Percentiles rank a stretch among this genome's conserved stretches.
Conservation (phyloP, 306 rosid species). For the Cajanus cajan region DNA sequence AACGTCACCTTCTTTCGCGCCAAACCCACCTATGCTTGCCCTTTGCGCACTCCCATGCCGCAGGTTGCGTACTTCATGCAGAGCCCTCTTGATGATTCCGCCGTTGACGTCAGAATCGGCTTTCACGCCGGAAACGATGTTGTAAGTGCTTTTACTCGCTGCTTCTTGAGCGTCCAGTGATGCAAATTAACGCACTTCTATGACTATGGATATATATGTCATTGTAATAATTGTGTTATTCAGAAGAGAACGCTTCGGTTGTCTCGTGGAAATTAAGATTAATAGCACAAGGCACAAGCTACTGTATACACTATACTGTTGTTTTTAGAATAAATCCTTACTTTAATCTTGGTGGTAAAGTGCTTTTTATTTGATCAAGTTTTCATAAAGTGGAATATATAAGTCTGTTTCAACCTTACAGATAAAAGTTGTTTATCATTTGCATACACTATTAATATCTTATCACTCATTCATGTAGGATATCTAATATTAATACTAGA, state of each 20-base stretch:
- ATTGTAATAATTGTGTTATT: neutral
- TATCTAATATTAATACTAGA: too few relatives aligned
- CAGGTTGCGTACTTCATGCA: slow-evolving; percentile 63
- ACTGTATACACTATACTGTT: neutral
- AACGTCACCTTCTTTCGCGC: slow-evolving; percentile 49
- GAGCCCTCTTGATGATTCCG: slow-evolving; percentile 44
- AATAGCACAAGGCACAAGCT: too few relatives aligned
- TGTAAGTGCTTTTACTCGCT: slow-evolving; percentile 37
- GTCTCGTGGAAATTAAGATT: neutral
- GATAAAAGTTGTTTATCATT: too few relatives aligned
- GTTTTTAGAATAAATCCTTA: neutral
- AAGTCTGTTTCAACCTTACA: too few relatives aligned
- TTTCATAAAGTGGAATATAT: too few relatives aligned
- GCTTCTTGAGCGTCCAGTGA: slow-evolving; percentile 30
- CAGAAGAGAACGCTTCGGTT: neutral
- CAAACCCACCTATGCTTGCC: slow-evolving; percentile 55
- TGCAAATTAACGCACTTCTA: neutral
- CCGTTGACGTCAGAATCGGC: slow-evolving; percentile 61
- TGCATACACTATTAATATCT: too few relatives aligned
- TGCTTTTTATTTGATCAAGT: too few relatives aligned
- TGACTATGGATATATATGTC: neutral
- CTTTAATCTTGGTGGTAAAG: neutral
- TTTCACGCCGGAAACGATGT: slow-evolving; percentile 25
- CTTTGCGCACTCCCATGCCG: slow-evolving; percentile 58
- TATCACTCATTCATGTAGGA: too few relatives aligned